Evolutionary conservation across 176 grass and related monocot species (phyloP), one percentile per base, ranked within the genome.

Genomic region (Ampelocalamus luodianensis): DNA sequence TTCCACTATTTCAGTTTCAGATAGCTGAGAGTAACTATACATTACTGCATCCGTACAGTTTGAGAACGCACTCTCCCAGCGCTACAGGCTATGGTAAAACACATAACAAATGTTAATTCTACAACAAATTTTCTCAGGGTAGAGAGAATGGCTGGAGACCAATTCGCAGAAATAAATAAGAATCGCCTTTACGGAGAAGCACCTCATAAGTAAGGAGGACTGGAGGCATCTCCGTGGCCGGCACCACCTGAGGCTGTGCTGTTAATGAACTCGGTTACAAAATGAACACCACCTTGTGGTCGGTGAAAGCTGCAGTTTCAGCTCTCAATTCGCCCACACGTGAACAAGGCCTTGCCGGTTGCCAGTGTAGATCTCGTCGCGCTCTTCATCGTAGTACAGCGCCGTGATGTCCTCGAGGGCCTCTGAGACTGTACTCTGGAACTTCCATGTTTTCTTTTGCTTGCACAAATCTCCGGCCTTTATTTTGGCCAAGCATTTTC

Each of bases 391-490:
- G 3, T 97, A 97, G 83, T 94, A 94, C 70, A 97, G 70, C 38
- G 94, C 94, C 1, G 94, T 97, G 82, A 97, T 94, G 88, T 97
- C 94, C 76, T 97, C 89, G 5, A 97, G 86, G 20, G 94, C 94
- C 82, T 97, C 94, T 0, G 85, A 22, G 50, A 82, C 90, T 65
- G 91, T 92, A 71, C 85, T 97, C 71, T 80, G 82, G 76, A 93
- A 94, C 68, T 62, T 94, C 87, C 85, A 91, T 37, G 74, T 72
- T 70, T 59, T 85, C 78, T 58, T 90, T 83, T 87, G 3, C 79
- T 88, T 83, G 84, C 81, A 65, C 3, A 76, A 22, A 80, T 84
- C 83, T 26, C 81, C 83, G 3, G 87, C 58, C 27, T 91, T 90
- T 59, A 97, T 90, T 82, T 97, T 97, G 10, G 91, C 94, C 65